phyloP scores from a whole-genome alignment of 495 filamentous ascomycete species.

The Pseudotulostoma volvatum region DNA sequence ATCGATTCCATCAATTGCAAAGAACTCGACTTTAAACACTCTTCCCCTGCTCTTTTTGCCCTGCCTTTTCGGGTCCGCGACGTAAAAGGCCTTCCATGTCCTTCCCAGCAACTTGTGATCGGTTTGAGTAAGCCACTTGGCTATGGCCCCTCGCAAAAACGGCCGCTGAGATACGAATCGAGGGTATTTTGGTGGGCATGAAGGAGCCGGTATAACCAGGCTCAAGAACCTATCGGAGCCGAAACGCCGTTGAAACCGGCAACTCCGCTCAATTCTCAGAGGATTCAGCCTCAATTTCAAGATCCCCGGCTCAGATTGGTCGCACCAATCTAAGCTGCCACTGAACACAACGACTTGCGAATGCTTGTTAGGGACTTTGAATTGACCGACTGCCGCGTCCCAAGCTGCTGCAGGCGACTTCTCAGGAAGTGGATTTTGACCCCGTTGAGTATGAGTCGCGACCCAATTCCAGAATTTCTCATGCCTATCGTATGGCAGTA shows the following conservation, averaged over 20 bases:
- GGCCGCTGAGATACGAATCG: slow-evolving; percentile 10
- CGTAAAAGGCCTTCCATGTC: slow-evolving; percentile 31
- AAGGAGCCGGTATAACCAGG: slow-evolving; percentile 23
- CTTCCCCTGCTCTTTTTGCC: slow-evolving; percentile 15
- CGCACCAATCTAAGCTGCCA: slow-evolving; percentile 26
- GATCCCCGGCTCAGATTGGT: slow-evolving; percentile 18
- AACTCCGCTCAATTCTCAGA: slow-evolving; percentile 26
- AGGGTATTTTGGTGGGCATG: slow-evolving; percentile 22
- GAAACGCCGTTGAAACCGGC: slow-evolving; percentile 32
- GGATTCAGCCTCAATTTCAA: slow-evolving; percentile 28
- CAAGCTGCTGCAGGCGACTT: slow-evolving; percentile 23
- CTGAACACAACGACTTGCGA: slow-evolving; percentile 28
- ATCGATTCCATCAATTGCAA: slow-evolving; percentile 34
- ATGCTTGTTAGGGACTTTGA: slow-evolving; percentile 17
- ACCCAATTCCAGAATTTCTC: slow-evolving; percentile 30
- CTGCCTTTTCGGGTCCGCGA: slow-evolving; percentile 26
- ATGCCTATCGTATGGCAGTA: slow-evolving; percentile 12
- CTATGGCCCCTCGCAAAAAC: slow-evolving; percentile 19
- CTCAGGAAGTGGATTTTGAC: slow-evolving; percentile 20
- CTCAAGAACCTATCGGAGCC: slow-evolving; percentile 32
- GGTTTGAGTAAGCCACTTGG: slow-evolving; percentile 26
- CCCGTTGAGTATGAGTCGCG: slow-evolving; percentile 13
- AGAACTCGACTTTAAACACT: slow-evolving; percentile 32
- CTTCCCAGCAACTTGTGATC: slow-evolving; percentile 27
- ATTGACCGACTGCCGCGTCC: slow-evolving; percentile 21